phyloP scores from a whole-genome alignment of 306 rosid genomes.

The Ochetophila trinervis region DNA sequence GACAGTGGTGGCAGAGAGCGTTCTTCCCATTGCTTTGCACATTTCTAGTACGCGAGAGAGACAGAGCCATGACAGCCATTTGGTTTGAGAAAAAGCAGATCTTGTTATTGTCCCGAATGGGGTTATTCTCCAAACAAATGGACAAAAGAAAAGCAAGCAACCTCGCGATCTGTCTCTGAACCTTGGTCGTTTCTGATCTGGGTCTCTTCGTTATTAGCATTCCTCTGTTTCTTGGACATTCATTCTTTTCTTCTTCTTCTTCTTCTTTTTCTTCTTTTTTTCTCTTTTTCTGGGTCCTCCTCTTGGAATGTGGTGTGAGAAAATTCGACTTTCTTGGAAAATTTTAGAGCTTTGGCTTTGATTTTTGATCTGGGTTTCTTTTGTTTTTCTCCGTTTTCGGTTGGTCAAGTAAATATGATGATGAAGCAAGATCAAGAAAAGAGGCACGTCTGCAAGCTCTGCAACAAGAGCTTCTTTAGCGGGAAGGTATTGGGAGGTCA shows the following conservation, averaged over 20 bases:
- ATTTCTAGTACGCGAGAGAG: conserved; percentile 14
- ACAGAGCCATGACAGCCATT: neutral
- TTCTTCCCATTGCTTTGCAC: neutral
- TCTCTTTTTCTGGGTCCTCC: neutral
- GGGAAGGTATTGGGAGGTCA: conserved; percentile 54
- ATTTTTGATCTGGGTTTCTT: conserved; percentile 28
- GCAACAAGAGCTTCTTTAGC: conserved; percentile 37
- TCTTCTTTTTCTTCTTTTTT: neutral
- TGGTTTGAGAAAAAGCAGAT: conserved; percentile 11
- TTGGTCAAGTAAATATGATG: neutral
- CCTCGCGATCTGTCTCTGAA: neutral
- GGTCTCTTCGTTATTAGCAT: conserved; percentile 11
- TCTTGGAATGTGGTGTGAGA: conserved; percentile 14
- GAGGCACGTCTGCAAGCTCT: conserved; percentile 38
- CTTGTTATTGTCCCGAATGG: conserved; percentile 4
- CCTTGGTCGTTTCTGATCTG: conserved; percentile 23
- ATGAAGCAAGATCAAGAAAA: conserved; percentile 41
- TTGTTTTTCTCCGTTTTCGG: neutral
- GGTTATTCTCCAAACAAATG: conserved; percentile 12
- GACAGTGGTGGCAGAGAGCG: neutral
- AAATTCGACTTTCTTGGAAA: conserved; percentile 11
- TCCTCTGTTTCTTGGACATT: conserved; percentile 33
- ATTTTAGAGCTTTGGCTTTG: conserved; percentile 1
- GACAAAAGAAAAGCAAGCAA: neutral
- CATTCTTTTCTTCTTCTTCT: neutral